Base-by-base conservation (phyloP, 352 stramenopile species). In the Globisporangium parvum region DNA sequence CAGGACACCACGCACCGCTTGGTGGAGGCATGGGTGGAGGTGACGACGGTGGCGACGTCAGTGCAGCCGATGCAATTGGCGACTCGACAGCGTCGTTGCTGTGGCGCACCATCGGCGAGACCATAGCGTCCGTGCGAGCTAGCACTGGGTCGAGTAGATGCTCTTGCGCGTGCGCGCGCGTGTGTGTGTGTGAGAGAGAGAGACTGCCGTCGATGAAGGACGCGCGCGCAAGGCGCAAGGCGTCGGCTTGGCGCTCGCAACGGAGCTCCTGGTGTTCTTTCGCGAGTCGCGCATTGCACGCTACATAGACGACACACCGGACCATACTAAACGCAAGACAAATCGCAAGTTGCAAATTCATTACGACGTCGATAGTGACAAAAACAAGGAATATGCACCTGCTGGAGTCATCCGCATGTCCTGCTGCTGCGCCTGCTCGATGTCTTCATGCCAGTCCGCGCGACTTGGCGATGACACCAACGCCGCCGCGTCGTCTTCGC, bases 1-100 rank as follows among this genome's bases (percentile, higher is more conserved):
- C 88, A 1, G 91, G 91, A 31, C 80, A 91, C 80, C 80, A 90
- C 18, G 59, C 58, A 35, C 71, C 75, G 20, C 60, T 65, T 6
- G 66, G 24, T 6, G 67, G 65, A 53, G 17, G 21, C 15, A 21
- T 6, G 14, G 20, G 39, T 46, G 60, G 11, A 37, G 64, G 24
- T 61, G 63, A 55, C 52, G 55, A 21, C 11, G 56, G 33, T 3
- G 31, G 14, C 14, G 48, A 12, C n/a, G 24, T 21, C 64, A 17
- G 57, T 31, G 28, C 62, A 47, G 54, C 37, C 59, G 46, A 63
- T 68, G 53, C 67, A 23, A 24, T 47, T 18, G 14, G 39, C 39
- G 39, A 21, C 15, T 18, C 39, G 15, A 45, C 39, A 37, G 31
- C 31, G 31, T 37, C 31, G 10, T 37, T 11, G 31, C 31, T 37